phyloP scores from a whole-genome alignment of 2,329 filamentous ascomycete species.

The Fusarium sororula region DNA sequence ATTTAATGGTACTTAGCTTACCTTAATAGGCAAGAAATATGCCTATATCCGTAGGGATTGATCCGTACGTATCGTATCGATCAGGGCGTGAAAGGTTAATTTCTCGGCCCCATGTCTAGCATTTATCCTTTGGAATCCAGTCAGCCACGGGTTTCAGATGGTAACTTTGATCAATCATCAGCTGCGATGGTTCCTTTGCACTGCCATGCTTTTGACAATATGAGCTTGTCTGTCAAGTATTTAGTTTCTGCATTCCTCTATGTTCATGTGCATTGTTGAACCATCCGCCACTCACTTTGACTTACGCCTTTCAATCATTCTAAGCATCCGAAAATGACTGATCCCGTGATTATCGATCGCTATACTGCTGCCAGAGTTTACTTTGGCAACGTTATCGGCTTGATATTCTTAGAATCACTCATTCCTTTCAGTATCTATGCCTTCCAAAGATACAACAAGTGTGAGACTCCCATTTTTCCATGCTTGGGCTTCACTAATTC shows the following conservation, averaged over 20 bases:
- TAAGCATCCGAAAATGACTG: background rate
- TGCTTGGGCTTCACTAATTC: background rate
- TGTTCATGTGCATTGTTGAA: rapidly evolving
- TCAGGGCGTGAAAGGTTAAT: too few species aligned
- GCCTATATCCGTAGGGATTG: too few species aligned
- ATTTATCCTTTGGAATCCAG: background rate
- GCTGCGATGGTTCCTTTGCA: background rate
- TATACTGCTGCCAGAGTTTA: background rate
- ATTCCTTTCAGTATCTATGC: background rate
- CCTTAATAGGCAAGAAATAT: too few species aligned
- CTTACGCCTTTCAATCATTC: rapidly evolving
- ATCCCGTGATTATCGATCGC: background rate
- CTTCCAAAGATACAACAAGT: background rate
- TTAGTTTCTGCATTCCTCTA: background rate
- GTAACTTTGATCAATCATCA: background rate
- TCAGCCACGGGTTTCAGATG: background rate
- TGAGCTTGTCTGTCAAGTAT: background rate
- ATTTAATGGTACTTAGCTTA: too few species aligned
- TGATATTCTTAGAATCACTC: background rate
- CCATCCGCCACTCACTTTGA: rapidly evolving
- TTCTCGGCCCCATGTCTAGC: background rate
- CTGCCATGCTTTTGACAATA: background rate
- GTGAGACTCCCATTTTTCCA: rapidly evolving
- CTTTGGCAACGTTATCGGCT: background rate
- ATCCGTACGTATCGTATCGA: too few species aligned